A percentile compares a stretch with the other conserved stretches of the same genome.
Evolutionary conservation across 2,329 filamentous ascomycete genomes (phyloP).

Genomic region (Colletotrichum ledebouriae): DNA sequence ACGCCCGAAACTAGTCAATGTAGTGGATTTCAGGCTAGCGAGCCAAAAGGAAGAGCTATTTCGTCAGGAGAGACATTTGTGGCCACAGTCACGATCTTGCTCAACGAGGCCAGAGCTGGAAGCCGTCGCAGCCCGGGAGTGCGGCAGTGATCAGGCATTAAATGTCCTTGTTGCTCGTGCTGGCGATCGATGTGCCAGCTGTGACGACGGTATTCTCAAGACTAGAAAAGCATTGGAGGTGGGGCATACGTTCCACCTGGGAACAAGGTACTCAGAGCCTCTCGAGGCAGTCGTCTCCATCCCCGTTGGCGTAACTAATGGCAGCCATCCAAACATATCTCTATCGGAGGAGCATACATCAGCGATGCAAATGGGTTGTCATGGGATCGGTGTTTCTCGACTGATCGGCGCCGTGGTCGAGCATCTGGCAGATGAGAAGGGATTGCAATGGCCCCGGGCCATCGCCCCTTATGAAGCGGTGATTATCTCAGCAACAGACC

Average conservation of each 20-base stretch:
- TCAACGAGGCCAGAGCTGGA: conserved; percentile 18
- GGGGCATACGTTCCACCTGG: conserved; percentile 95
- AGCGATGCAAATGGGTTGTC: conserved; percentile 92
- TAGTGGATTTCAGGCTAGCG: conserved; percentile 52
- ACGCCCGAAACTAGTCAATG: conserved; percentile 49
- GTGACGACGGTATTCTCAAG: conserved; percentile 71
- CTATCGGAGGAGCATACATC: neutral
- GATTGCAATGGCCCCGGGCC: conserved; percentile 87
- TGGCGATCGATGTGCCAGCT: conserved; percentile 81
- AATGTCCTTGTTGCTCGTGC: conserved; percentile 75
- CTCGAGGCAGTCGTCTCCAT: conserved; percentile 73
- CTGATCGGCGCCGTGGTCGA: conserved; percentile 90
- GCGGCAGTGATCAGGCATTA: conserved; percentile 56
- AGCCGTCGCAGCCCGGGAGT: conserved; percentile 48
- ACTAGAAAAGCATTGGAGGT: conserved; percentile 86
- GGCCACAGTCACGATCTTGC: neutral
- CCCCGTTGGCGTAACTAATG: conserved; percentile 47
- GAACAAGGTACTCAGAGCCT: conserved; percentile 86
- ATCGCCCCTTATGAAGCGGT: conserved; percentile 88
- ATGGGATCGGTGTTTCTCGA: conserved; percentile 93
- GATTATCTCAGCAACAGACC: conserved; percentile 68
- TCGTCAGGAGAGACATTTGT: conserved; percentile 27
- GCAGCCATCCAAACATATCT: conserved; percentile 11
- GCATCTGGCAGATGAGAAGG: conserved; percentile 76
- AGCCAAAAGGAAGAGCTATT: conserved; percentile 46